phyloP scores from a whole-genome alignment of 2,329 filamentous ascomycete genomes.

The Cryphonectria carpinicola region DNA sequence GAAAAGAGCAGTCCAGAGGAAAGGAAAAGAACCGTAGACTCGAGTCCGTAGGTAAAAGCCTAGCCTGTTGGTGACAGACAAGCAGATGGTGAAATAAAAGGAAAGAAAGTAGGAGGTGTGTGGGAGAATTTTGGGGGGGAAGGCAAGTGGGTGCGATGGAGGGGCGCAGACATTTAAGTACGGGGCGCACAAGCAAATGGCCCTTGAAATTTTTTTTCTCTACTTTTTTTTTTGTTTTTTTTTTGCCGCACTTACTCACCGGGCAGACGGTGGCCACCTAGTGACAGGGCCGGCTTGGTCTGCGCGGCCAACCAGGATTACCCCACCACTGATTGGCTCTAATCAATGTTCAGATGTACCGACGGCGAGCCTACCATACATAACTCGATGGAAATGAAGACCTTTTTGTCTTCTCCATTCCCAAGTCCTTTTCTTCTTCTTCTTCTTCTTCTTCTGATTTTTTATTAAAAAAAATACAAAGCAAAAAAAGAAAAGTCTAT shows the following conservation, averaged over 20 bases:
- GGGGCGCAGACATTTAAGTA: conserved; percentile 19
- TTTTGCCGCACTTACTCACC: conserved; percentile 15
- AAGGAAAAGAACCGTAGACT: not conserved
- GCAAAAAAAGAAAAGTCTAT: not conserved
- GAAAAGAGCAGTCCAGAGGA: conserved; percentile 5
- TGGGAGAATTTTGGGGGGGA: not conserved
- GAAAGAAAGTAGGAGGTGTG: conserved; percentile 22
- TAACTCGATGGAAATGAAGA: not conserved
- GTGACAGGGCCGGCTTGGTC: conserved; percentile 29
- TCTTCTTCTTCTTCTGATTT: too few relatives aligned
- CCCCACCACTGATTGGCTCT: conserved; percentile 35
- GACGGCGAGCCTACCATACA: not conserved
- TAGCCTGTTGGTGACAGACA: conserved; percentile 15
- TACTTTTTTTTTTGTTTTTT: conserved; percentile 15
- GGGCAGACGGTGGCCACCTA: conserved; percentile 19
- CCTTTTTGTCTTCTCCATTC: not conserved
- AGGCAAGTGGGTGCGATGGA: conserved; percentile 18
- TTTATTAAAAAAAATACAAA: too few relatives aligned
- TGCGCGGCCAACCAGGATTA: conserved; percentile 31
- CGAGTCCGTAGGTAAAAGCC: not conserved
- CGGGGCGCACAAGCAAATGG: conserved; percentile 12
- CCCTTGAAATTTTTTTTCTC: conserved; percentile 34
- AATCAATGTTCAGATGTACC: not conserved
- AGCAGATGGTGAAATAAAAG: conserved; percentile 21
- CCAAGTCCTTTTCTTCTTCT: too few relatives aligned